Conservation (phyloP, 1,284 basidiomycete species). For the Xerocomus minutiporus region DNA sequence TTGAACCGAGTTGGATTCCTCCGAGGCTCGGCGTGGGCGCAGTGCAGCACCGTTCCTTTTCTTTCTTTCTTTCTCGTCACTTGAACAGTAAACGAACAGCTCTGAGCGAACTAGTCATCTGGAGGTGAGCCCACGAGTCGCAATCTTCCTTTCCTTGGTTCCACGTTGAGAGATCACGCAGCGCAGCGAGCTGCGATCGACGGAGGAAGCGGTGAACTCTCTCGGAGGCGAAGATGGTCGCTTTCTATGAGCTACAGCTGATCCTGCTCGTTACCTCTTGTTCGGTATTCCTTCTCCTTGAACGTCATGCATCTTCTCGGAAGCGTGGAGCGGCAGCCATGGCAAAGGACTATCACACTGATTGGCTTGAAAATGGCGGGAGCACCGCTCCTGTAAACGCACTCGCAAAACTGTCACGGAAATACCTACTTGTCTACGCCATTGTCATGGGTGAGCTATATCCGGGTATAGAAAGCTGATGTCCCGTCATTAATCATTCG, state of each 20-base stretch:
- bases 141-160: too few species aligned
- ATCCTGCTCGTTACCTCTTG: constrained; percentile 44
- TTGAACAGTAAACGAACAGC: background rate
- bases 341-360: constrained; percentile 26
- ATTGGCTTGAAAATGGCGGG: constrained; percentile 37
- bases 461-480: background rate
- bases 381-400: constrained; percentile 19
- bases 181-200: background rate
- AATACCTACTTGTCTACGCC: constrained; percentile 64
- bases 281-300: constrained; percentile 42
- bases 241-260: constrained; percentile 55
- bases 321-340: constrained; percentile 20
- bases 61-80: background rate
- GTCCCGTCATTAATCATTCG: background rate
- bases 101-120: background rate
- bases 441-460: constrained; percentile 61
- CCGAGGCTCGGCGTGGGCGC: background rate
- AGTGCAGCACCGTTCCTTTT: background rate
- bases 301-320: constrained; percentile 40
- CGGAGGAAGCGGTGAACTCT: background rate
- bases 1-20: background rate
- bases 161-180: background rate
- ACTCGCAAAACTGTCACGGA: constrained; percentile 43
- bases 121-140: background rate
- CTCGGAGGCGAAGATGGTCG: constrained; percentile 17